These are phyloP conservation scores for Neonectria faginata DNA, from an alignment of 2,329 filamentous ascomycete genomes.

Conservation along the genomic window DNA sequence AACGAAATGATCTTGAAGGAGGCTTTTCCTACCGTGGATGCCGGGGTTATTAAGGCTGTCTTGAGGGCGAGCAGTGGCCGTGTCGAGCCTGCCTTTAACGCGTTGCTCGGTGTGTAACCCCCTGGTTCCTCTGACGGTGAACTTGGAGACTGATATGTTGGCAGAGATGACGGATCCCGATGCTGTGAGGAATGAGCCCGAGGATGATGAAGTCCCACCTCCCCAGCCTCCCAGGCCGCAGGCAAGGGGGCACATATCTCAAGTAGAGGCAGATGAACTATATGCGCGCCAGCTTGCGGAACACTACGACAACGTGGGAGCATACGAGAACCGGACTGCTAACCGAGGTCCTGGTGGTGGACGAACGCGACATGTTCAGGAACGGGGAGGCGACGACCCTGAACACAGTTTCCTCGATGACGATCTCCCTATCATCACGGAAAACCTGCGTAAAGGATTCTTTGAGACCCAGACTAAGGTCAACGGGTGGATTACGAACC, in stretches of 20 bases:
- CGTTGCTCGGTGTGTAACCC: conserved; percentile 75
- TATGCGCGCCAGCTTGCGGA: conserved; percentile 94
- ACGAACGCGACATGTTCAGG: conserved; percentile 56
- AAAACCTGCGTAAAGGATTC: conserved; percentile 95
- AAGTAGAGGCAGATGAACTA: conserved; percentile 89
- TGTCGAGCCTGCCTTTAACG: conserved; percentile 95
- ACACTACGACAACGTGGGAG: conserved; percentile 78
- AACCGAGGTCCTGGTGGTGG: conserved; percentile 51
- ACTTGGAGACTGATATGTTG: conserved; percentile 26
- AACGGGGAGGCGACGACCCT: conserved; percentile 66
- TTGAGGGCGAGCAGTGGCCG: conserved; percentile 86
- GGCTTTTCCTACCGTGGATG: conserved; percentile 89
- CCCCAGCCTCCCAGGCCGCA: conserved; percentile 83
- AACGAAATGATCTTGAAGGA: conserved; percentile 91
- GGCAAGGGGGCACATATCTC: conserved; percentile 73
- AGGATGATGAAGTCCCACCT: conserved; percentile 69
- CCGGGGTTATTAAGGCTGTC: conserved; percentile 85
- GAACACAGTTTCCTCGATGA: conserved; percentile 96
- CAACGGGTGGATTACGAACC: conserved; percentile 89
- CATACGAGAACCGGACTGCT: conserved; percentile 68
- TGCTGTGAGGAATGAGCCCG: conserved; percentile 65
- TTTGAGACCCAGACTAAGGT: conserved; percentile 92
- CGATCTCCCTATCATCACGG: conserved; percentile 90
- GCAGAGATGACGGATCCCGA: conserved; percentile 84
- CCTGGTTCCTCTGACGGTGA: not conserved